phyloP scores from a whole-genome alignment of 2,329 filamentous ascomycete genomes.

The Curvularia sp. region DNA sequence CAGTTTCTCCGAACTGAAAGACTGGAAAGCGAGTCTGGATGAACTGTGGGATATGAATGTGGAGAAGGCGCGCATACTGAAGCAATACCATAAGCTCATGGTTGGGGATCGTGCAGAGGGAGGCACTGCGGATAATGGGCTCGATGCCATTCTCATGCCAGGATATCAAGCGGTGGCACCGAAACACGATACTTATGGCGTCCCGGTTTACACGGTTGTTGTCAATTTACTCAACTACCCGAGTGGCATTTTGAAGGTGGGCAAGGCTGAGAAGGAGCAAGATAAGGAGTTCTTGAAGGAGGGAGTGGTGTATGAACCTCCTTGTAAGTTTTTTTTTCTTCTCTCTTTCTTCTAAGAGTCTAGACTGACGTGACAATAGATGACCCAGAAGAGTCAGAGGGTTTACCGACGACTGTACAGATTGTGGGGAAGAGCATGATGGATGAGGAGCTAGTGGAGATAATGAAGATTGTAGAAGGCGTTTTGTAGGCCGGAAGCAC shows the following conservation, averaged over 20 bases:
- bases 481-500: background rate
- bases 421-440: slow-evolving; percentile 56
- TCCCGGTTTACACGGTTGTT: slow-evolving; percentile 57
- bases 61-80: slow-evolving; percentile 44
- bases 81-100: slow-evolving; percentile 54
- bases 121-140: slow-evolving; percentile 42
- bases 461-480: slow-evolving; percentile 44
- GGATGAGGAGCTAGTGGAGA: slow-evolving; percentile 56
- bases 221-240: slow-evolving; percentile 64
- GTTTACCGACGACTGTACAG: slow-evolving; percentile 57
- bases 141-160: slow-evolving; percentile 61
- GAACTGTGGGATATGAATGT: slow-evolving; percentile 54
- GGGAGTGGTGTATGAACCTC: slow-evolving; percentile 44
- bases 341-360: no score
- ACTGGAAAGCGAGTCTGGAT: slow-evolving; percentile 47
- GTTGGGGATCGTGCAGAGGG: slow-evolving; percentile 1
- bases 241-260: slow-evolving; percentile 58
- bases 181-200: slow-evolving; percentile 59
- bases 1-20: slow-evolving; percentile 40
- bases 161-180: slow-evolving; percentile 60
- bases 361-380: slow-evolving; percentile 6
- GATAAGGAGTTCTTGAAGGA: slow-evolving; percentile 48
- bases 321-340: slow-evolving; percentile 37
- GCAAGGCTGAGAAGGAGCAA: slow-evolving; percentile 51
- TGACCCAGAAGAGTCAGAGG: slow-evolving; percentile 54